Evolutionary conservation across 2,329 filamentous ascomycete species (phyloP), one percentile per base, ranked within the genome.

Genomic region (Fusarium albidum): DNA sequence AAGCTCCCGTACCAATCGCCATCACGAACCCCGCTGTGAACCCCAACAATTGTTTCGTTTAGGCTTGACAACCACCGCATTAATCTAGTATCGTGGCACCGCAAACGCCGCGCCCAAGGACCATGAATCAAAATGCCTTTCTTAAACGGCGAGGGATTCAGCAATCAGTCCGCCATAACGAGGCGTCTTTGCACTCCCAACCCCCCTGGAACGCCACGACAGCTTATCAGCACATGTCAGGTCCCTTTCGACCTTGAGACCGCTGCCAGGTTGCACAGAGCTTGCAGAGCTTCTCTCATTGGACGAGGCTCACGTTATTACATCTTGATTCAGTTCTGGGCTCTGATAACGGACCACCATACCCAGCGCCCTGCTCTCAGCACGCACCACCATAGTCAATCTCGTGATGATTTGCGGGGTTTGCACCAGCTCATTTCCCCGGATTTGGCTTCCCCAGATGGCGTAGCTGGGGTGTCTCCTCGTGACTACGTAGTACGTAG

Each of bases 381-480:
- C 17, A 25, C n/a, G 10, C 21, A 10, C 35, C 48, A 29, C 21
- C 25, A 40, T 46, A 28, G 45, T 15, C 32, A 52, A 42, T 38
- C 40, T 54, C 44, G 17, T 40, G 51, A 46, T 50, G 29, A 29
- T 51, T 28, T 61, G 56, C 43, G 59, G 59, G 55, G 59, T 51
- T 39, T 38, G 32, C 47, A 12, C 48, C 41, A 47, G 35, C 52
- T 63, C 59, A 50, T 57, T 46, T 49, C 59, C 51, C 59, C 55
- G 27, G 56, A 55, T 42, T 49, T 53, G 29, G 25, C 18, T 63
- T 63, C 59, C 59, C 59, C 59, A 51, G 59, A 63, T 44, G 45
- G 46, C 48, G 48, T 52, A 51, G 45, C 35, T 55, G 51, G 58
- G 54, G 42, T 46, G 38, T 31, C 45, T 29, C 35, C 28, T 25